phyloP scores from a whole-genome alignment of 495 filamentous ascomycete genomes.

The Xylaria intraflava region DNA sequence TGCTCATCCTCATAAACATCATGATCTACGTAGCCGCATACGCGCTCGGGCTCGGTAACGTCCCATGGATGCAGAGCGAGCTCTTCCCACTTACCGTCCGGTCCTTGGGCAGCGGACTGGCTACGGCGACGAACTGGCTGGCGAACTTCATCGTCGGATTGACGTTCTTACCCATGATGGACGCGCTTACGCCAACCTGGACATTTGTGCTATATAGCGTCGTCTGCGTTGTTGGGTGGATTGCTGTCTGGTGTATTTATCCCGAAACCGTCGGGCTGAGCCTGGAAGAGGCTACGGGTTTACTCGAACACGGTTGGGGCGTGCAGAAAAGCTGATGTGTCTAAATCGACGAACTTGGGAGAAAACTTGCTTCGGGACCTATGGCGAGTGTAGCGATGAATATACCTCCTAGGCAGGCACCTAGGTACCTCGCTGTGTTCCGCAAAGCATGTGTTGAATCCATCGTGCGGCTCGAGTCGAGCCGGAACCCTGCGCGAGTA shows the following conservation, averaged over 20 bases:
- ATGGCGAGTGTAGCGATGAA: too few relatives aligned
- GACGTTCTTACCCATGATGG: conserved; percentile 83
- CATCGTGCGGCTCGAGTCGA: too few relatives aligned
- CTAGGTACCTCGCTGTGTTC: too few relatives aligned
- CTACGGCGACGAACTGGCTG: conserved; percentile 84
- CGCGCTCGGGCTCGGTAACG: conserved; percentile 81
- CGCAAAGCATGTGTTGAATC: too few relatives aligned
- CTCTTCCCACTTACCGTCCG: conserved; percentile 81
- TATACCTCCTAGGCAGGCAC: too few relatives aligned
- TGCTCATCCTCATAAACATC: conserved; percentile 62
- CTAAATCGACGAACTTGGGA: too few relatives aligned
- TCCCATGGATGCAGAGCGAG: conserved; percentile 92
- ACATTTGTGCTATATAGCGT: conserved; percentile 71
- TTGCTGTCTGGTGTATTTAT: conserved; percentile 63
- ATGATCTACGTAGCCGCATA: conserved; percentile 81
- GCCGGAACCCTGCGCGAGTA: too few relatives aligned
- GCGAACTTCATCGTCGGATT: conserved; percentile 83
- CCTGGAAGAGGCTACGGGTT: conserved; percentile 70
- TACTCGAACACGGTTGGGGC: conserved; percentile 71
- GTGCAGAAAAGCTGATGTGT: conserved; percentile 34
- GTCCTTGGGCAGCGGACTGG: conserved; percentile 70
- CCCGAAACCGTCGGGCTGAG: conserved; percentile 77
- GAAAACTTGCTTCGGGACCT: too few relatives aligned
- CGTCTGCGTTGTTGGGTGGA: conserved; percentile 62
- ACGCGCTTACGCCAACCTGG: conserved; percentile 63